Conservation (phyloP, 2,329 filamentous ascomycete species). For the Penicillium sp. region DNA sequence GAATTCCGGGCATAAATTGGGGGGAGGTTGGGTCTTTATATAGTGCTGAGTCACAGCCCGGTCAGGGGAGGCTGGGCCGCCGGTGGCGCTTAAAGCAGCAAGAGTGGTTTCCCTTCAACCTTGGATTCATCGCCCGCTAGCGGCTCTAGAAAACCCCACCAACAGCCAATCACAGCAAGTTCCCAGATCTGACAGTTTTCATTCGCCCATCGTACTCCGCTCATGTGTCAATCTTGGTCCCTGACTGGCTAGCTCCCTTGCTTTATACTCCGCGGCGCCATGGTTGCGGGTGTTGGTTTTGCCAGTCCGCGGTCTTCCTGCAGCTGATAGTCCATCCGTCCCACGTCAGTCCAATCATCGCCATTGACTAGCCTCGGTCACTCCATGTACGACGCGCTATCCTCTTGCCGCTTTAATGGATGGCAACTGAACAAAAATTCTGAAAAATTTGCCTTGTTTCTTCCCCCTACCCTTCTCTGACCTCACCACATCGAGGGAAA, state of each 20-base stretch:
- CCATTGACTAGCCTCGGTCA: slow-evolving; percentile 22
- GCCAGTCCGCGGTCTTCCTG: slow-evolving; percentile 32
- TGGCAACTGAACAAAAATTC: slow-evolving; percentile 36
- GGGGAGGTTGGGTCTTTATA: slow-evolving; percentile 43
- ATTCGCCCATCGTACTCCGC: slow-evolving; percentile 1
- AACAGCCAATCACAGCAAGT: slow-evolving; percentile 1
- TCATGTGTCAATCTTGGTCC: neutral
- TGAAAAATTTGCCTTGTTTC: slow-evolving; percentile 21
- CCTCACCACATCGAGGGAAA: slow-evolving; percentile 1
- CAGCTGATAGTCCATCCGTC: slow-evolving; percentile 25
- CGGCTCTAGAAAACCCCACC: slow-evolving; percentile 22
- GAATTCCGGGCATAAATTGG: slow-evolving; percentile 28
- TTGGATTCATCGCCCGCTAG: slow-evolving; percentile 24
- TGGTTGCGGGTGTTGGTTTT: slow-evolving; percentile 28
- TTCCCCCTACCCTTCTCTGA: slow-evolving; percentile 11
- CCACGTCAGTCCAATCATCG: slow-evolving; percentile 28
- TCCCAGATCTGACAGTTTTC: neutral
- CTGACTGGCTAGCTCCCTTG: slow-evolving; percentile 26
- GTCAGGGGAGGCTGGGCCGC: slow-evolving; percentile 39
- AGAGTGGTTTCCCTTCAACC: slow-evolving; percentile 27
- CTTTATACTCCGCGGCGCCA: slow-evolving; percentile 27
- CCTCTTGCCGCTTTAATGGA: slow-evolving; percentile 35
- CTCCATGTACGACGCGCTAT: slow-evolving; percentile 31
- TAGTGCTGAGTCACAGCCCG: slow-evolving; percentile 37
- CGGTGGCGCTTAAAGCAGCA: slow-evolving; percentile 40